Base-by-base conservation (phyloP, 768 basidiomycete genomes). In the Lactarius hengduanensis region DNA sequence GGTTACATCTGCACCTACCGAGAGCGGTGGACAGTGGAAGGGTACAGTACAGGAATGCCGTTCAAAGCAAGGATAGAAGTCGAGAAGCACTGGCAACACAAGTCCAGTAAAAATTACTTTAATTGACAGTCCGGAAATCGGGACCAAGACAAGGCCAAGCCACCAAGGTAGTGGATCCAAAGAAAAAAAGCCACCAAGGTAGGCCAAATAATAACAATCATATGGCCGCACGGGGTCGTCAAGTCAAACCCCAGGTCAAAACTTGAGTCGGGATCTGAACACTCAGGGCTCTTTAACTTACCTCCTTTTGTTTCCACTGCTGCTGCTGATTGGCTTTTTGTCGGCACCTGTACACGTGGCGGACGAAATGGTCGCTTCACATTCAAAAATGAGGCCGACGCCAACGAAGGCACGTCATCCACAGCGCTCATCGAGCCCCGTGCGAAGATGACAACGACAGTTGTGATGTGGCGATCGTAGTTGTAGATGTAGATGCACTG, bases 201-300 rank as follows among this genome's bases (percentile, higher is more conserved):
- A n/a, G n/a, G 10, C 47, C 4, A 50, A 67, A 54, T 28, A 28
- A 28, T 28, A 28, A 28, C 26, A 28, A 28, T 62, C 66, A n/a
- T 54, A 67, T 26, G 57, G 28, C 41, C 32, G 43, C 66, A 67
- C 66, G 9, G 57, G 66, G 41, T 67, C 66, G 41, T 67, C 66
- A 63, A 63, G 41, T 67, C 62, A 53, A 67, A 67, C 18, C 62
- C 53, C 26, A 56, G 7, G 16, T 67, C 62, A 30, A 67, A 59
- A 57, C 62, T 63, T 16, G 66, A 67, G 32, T 67, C 62, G 2
- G 66, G 61, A 59, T 63, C 66, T 2, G 57, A 26, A 11, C 47
- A 11, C 47, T 26, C 57, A 15, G 50, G 16, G 2, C 53, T 54
- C 22, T 26, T 61, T 47, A 18, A n/a, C n/a, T n/a, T n/a, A n/a